phyloP scores from a whole-genome alignment of 768 basidiomycete species.

The Calocera viscosa region DNA sequence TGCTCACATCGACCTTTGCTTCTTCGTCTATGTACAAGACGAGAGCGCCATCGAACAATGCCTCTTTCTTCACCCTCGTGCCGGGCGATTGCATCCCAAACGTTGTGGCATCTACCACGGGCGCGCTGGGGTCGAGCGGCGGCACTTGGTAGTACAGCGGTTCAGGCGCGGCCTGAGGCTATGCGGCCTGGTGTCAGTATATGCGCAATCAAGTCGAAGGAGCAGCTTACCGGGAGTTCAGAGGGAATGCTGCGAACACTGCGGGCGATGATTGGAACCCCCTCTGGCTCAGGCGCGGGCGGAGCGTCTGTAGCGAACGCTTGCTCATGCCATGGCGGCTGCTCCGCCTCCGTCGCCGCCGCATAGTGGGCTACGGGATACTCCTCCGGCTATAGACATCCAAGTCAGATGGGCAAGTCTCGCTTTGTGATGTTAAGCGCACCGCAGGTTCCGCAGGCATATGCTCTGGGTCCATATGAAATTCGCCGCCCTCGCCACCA shows the following conservation, averaged over 20 bases:
- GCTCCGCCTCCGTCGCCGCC: background rate
- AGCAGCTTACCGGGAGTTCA: background rate
- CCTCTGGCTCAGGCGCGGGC: background rate
- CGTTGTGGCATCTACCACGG: background rate
- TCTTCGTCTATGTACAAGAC: background rate
- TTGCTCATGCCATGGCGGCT: background rate
- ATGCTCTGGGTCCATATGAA: background rate
- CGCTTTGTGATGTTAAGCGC: background rate
- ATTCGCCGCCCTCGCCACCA: background rate
- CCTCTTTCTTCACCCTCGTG: background rate
- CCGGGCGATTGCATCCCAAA: background rate
- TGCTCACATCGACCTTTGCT: background rate
- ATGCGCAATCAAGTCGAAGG: background rate
- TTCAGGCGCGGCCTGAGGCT: background rate
- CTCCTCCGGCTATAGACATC: background rate
- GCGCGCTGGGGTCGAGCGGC: background rate
- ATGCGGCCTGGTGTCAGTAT: background rate
- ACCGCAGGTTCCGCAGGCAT: background rate
- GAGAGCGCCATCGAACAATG: conserved; percentile 1
- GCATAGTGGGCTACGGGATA: background rate
- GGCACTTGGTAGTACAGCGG: conserved; percentile 7
- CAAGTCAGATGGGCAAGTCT: background rate
- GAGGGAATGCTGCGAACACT: background rate
- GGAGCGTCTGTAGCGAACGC: background rate
- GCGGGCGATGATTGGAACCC: background rate